Evolutionary conservation across 352 stramenopile genomes (phyloP).

Genomic region (Hyaloperonospora arabidopsidis): DNA sequence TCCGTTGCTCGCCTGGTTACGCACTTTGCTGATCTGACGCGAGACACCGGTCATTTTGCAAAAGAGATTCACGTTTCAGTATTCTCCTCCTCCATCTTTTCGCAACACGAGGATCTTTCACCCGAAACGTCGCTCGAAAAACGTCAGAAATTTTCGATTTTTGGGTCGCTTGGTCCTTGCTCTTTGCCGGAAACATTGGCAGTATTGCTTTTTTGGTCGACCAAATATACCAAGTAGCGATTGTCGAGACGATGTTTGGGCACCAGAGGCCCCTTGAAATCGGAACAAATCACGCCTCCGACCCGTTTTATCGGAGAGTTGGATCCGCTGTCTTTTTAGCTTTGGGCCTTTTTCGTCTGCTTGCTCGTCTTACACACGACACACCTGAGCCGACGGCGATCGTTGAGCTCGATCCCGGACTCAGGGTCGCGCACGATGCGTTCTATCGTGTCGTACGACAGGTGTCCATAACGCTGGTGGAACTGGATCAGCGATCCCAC

Average conservation of each 20-base stretch:
- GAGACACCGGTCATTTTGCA: slow-evolving; percentile 16
- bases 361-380: not conserved
- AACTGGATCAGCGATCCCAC: not conserved
- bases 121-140: slow-evolving; percentile 13
- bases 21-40: slow-evolving; percentile 13
- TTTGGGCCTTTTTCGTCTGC: not conserved
- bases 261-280: too few relatives aligned
- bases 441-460: not conserved
- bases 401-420: not conserved
- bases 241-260: not conserved
- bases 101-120: slow-evolving; percentile 9
- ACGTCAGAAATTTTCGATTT: slow-evolving; percentile 7
- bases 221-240: not conserved
- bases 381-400: not conserved
- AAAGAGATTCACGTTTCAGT: slow-evolving; percentile 22
- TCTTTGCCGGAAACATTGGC: not conserved
- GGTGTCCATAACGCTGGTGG: not conserved
- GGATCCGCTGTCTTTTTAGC: not conserved
- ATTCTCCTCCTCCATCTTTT: slow-evolving; percentile 22
- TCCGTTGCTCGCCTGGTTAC: slow-evolving; percentile 16
- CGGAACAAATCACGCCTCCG: too few relatives aligned
- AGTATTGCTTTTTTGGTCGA: not conserved
- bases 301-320: too few relatives aligned
- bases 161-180: not conserved
- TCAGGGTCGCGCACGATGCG: not conserved